Base-by-base conservation (phyloP, 1,284 basidiomycete species). In the Laetiporus sulphureus region DNA sequence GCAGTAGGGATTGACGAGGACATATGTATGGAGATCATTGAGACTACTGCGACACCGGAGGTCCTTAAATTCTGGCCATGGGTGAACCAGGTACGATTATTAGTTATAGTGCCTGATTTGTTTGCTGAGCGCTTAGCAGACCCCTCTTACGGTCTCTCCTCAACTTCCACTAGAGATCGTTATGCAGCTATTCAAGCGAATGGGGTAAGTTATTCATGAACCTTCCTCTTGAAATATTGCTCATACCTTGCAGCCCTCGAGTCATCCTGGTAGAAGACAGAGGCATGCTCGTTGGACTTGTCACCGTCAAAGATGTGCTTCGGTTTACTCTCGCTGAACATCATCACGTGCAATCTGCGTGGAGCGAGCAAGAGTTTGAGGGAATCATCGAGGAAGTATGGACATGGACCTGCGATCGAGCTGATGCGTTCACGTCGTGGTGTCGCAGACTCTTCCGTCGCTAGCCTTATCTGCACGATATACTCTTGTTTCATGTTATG, bases 301-400 rank as follows among this genome's bases (percentile, higher is more conserved):
- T 97, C 16, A 98, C 94, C 0, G 88, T 99, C 45, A 99, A 99
- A 60, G 96, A 99, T 53, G 90, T 98, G 10, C 67, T 99, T 11
- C 80, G 82, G 33, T 90, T 91, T 57, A 91, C 86, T 45, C 68
- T 51, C 42, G 62, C 62, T 1, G 68, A 68, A 41, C 50, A 56
- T 16, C 50, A 69, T 15, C 68, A 71, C 40, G 50, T 46, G 12
- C 54, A 55, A 12, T 53, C 58, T 7, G 71, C 71, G 2, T 79
- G 78, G 43, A 75, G 74, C 67, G 75, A 76, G 48, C 71, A 73
- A 42, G 67, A 73, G 23, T 57, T 61, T 39, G 57, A 61, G 18
- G 79, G 79, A 1, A 47, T 58, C 10, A 46, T 60, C 23, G 80
- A 83, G 56, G 77, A 82, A 48, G 59, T 71, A 24, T 81, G 77